Evolutionary conservation across 192 early-diverging fungal species (phyloP).

Genomic region (Rhizophagus clarus): DNA sequence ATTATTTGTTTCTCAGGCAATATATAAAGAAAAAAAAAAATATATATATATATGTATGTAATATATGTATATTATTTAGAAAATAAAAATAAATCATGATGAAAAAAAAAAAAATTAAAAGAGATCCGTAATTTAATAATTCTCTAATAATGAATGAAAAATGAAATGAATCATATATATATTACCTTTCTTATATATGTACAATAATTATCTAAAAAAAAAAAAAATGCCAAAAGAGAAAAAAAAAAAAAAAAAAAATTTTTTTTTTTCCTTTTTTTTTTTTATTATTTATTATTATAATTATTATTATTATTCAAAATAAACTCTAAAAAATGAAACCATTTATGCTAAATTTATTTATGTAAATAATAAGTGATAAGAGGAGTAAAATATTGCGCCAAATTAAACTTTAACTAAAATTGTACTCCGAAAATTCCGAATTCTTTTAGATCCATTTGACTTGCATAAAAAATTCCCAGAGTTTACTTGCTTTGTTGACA

Average conservation of each 20-base stretch:
- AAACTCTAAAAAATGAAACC: background rate
- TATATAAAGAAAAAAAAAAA: background rate
- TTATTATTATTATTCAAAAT: background rate
- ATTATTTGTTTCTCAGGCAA: background rate
- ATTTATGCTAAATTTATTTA: background rate
- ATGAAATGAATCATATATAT: too few relatives aligned
- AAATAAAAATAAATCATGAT: too few relatives aligned
- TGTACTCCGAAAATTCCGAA: background rate
- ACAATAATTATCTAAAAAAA: background rate
- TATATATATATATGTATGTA: too few relatives aligned
- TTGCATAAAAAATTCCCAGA: constrained; percentile 86
- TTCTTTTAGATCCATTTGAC: constrained; percentile 74
- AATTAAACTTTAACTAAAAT: background rate
- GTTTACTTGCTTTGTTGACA: constrained; percentile 89
- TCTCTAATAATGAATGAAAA: background rate
- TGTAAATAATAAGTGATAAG: background rate
- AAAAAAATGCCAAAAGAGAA: background rate
- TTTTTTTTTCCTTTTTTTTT: too few relatives aligned
- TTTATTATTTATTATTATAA: too few relatives aligned
- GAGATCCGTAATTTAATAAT: background rate
- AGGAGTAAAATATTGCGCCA: background rate
- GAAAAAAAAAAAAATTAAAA: too few relatives aligned
- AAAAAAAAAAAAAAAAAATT: too few relatives aligned
- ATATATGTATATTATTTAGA: too few relatives aligned
- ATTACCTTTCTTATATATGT: background rate